Evolutionary conservation across 495 filamentous ascomycete genomes (phyloP).

Genomic region (Xylaria nigripes): DNA sequence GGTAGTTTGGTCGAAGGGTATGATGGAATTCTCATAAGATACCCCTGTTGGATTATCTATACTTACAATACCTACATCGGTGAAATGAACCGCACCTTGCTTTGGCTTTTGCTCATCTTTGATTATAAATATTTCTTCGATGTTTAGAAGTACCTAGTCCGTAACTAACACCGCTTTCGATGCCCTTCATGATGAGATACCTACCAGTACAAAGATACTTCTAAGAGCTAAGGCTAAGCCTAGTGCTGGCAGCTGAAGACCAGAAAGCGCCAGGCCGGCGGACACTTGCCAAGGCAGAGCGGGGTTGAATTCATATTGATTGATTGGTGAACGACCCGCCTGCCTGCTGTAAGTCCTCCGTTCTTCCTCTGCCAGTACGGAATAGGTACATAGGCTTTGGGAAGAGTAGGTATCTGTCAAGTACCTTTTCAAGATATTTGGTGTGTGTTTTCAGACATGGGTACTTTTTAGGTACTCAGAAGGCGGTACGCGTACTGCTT

Average conservation of each 20-base stretch:
- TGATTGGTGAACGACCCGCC: slow-evolving; percentile 16
- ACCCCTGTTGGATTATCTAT: background rate
- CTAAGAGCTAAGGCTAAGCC: too few relatives aligned
- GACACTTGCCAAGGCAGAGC: background rate
- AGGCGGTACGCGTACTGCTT: background rate
- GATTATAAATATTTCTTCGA: background rate
- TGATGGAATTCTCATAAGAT: slow-evolving; percentile 8
- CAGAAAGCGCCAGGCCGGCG: background rate
- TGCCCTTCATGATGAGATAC: too few relatives aligned
- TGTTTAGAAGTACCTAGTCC: too few relatives aligned
- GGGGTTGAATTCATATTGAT: background rate
- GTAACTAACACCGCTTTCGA: too few relatives aligned
- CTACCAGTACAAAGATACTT: too few relatives aligned
- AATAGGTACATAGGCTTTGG: background rate
- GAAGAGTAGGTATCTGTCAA: too few relatives aligned
- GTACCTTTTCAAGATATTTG: background rate
- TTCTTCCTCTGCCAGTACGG: background rate
- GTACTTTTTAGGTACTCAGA: background rate
- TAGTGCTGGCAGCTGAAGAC: background rate
- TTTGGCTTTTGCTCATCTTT: background rate
- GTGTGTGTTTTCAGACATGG: background rate
- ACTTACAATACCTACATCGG: background rate
- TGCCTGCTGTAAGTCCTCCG: background rate
- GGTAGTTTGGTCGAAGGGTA: background rate
- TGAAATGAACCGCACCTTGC: background rate